Evolutionary conservation across 176 grass and related monocot genomes (phyloP).

Genomic region (Oryza longistaminata): DNA sequence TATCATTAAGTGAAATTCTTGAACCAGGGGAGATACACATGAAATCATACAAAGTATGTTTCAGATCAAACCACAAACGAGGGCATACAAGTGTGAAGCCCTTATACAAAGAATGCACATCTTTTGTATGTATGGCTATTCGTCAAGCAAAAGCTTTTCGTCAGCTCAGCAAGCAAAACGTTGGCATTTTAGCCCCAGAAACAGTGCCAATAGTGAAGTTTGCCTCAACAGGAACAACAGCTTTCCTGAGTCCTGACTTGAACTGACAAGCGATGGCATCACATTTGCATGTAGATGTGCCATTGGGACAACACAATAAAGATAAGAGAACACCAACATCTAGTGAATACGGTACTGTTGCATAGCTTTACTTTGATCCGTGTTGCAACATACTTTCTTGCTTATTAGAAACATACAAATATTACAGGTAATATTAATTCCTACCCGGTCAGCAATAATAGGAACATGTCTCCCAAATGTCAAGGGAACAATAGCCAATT

Average conservation of each 20-base stretch:
- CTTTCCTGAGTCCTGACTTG: conserved; percentile 9
- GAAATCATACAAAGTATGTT: neutral
- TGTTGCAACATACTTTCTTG: neutral
- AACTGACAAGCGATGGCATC: neutral
- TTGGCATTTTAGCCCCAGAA: conserved; percentile 1
- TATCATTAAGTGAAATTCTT: neutral
- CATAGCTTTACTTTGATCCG: conserved; percentile 30
- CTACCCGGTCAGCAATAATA: conserved; percentile 94
- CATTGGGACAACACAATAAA: neutral
- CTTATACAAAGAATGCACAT: conserved; percentile 18
- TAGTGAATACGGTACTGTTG: conserved; percentile 19
- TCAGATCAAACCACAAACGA: neutral
- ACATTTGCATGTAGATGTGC: neutral
- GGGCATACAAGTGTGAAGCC: neutral
- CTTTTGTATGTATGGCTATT: neutral
- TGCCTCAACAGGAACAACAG: conserved; percentile 16
- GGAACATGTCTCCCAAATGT: conserved; percentile 95
- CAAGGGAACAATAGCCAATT: conserved; percentile 92
- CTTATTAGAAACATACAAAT: conserved; percentile 26
- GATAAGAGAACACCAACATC: neutral
- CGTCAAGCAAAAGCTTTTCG: conserved; percentile 20
- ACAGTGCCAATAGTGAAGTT: neutral
- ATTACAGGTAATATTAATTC: conserved; percentile 21
- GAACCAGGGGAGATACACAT: conserved; percentile 10
- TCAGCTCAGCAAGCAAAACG: neutral